Conservation (phyloP, 2,329 filamentous ascomycete species). For the Metarhizium robertsii region DNA sequence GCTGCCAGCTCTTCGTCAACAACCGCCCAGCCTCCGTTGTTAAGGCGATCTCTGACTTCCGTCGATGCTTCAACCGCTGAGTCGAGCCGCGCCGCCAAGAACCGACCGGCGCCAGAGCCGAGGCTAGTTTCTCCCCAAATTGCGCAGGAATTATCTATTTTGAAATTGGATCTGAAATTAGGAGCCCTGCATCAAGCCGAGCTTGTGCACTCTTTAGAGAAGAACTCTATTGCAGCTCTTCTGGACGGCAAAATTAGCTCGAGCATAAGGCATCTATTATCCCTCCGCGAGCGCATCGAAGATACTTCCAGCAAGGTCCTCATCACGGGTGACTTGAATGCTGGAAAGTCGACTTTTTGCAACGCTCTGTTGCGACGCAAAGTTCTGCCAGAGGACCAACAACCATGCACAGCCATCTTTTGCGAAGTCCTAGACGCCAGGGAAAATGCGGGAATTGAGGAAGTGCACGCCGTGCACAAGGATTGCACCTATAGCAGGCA, state of each 20-base stretch:
- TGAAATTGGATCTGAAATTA: constrained; percentile 91
- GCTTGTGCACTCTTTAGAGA: constrained; percentile 89
- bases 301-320: constrained; percentile 96
- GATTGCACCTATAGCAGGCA: constrained; percentile 72
- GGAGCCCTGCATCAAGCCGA: constrained; percentile 79
- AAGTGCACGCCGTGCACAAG: constrained; percentile 90
- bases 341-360: constrained; percentile 97
- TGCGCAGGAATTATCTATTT: constrained; percentile 87
- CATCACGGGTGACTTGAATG: constrained; percentile 91
- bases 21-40: constrained; percentile 35
- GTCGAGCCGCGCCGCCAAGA: constrained; percentile 63
- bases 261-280: constrained; percentile 81
- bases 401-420: constrained; percentile 96
- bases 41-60: constrained; percentile 65
- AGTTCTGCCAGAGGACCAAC: constrained; percentile 90
- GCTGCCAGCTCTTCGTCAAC: constrained; percentile 25
- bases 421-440: constrained; percentile 91
- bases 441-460: constrained; percentile 84
- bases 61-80: constrained; percentile 45
- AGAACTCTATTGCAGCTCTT: constrained; percentile 78
- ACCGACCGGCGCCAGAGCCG: constrained; percentile 56
- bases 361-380: constrained; percentile 92
- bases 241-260: constrained; percentile 91
- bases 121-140: constrained; percentile 85
- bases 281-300: constrained; percentile 86